Base-by-base conservation (phyloP, 2,329 filamentous ascomycete species). In the Moelleriella libera region DNA sequence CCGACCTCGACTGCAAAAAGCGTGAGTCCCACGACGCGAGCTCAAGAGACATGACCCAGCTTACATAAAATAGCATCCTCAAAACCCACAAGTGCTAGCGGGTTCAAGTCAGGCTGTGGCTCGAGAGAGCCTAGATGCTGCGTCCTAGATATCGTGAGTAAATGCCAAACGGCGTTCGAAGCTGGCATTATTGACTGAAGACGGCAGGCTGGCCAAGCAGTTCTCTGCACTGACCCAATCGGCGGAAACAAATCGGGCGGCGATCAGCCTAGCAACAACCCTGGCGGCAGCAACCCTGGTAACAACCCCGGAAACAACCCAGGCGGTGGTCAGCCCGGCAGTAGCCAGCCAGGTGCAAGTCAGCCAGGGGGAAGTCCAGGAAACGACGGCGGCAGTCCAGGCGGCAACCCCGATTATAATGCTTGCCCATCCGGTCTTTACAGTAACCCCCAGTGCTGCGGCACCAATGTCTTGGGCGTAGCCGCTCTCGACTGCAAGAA, bases 391-490 rank as follows among this genome's bases (percentile, higher is more conserved):
- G 44, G 41, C n/a, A 37, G 30, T 5, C 30, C 30, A 0, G 43
- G 34, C 9, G 44, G 43, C 30, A 40, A 48, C 30, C 46, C 46
- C 4, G 43, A 14, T 29, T 46, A 48, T 43, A 14, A 43, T 1
- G 40, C 43, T 32, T 50, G 48, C 30, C 30, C 46, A 11, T 21
- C 39, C n/a, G 41, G 46, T 41, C 41, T 54, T 29, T 48, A 49
- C 46, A 40, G 45, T 47, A 49, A 45, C 37, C 37, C 52, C n/a
- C 49, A 51, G 46, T 54, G 52, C 39, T 54, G 52, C 46, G 6
- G 10, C 21, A 43, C 43, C 11, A 28, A 42, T 8, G 9, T 53
- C 14, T 48, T 54, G 4, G 49, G 48, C 5, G 4, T 53, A 2
- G 9, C 45, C 5, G 47, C 12, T 31, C 46, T 54, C 4, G 48